A percentile compares a stretch with the other conserved stretches of the same genome.
phyloP scores from a whole-genome alignment of 768 basidiomycete species.

The Mycena filopes region DNA sequence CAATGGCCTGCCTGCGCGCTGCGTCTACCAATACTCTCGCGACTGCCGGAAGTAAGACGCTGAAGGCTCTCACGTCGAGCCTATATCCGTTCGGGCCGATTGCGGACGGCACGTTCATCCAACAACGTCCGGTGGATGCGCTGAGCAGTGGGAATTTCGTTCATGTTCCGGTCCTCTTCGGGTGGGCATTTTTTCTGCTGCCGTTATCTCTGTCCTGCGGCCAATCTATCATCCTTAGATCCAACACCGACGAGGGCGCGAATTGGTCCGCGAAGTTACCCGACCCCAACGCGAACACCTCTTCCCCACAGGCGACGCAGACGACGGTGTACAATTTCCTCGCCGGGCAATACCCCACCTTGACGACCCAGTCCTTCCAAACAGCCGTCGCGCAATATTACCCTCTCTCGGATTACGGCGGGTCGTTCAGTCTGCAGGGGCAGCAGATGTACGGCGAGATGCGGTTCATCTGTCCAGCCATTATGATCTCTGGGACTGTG shows the following conservation, averaged over 20 bases:
- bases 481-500: conserved; percentile 46
- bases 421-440: conserved; percentile 50
- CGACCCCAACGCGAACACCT: conserved; percentile 51
- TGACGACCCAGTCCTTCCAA: conserved; percentile 44
- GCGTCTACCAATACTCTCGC: conserved; percentile 42
- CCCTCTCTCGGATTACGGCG: conserved; percentile 45
- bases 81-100: conserved; percentile 53
- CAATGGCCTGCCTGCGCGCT: conserved; percentile 47
- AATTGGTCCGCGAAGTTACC: conserved; percentile 49
- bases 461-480: conserved; percentile 54
- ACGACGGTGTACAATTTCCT: conserved; percentile 54
- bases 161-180: conserved; percentile 53
- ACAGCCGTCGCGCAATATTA: conserved; percentile 43
- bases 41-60: conserved; percentile 44
- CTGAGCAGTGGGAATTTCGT: conserved; percentile 50
- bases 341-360: conserved; percentile 47
- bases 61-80: conserved; percentile 44
- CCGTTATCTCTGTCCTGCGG: too few relatives aligned
- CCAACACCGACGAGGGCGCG: conserved; percentile 58
- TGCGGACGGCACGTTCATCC: conserved; percentile 47
- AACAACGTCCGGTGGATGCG: conserved; percentile 50
- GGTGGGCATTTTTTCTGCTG: too few relatives aligned
- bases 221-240: conserved; percentile 39
- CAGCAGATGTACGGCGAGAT: conserved; percentile 60
- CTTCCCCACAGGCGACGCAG: conserved; percentile 48